Evolutionary conservation across 495 filamentous ascomycete species (phyloP), one percentile per base, ranked within the genome.

Genomic region (Clavariopsis aquatica): DNA sequence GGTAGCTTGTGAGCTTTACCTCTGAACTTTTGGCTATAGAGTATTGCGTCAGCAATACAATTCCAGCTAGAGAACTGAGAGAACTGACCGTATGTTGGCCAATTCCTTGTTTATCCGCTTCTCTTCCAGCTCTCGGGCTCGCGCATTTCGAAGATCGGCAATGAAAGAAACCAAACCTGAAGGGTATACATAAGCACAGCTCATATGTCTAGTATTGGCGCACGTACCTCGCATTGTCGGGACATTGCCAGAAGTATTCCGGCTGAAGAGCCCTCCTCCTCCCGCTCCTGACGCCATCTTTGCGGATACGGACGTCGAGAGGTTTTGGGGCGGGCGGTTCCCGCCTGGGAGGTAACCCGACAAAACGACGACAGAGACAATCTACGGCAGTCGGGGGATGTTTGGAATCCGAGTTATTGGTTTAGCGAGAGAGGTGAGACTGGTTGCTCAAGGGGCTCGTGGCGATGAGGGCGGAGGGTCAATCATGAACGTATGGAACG

Each of bases 41-140:
- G 15, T 10, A 38, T 24, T 27, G 24, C 13, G 43, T 71, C 52
- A 71, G 69, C 59, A 77, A 69, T 43, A n/a, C 52, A 56, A 31
- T 24, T 23, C 15, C 17, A 24, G 41, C 24, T 45, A 28, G 26
- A 62, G 6, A 2, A 8, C n/a, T 36, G n/a, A 65, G 58, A 68
- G 60, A 49, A 77, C 81, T 9, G 51, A 87, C 81, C 94, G 86
- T 76, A 99, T 98, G 71, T 99, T 99, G 72, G 95, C 95, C 72
- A 98, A 80, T 79, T 99, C 95, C 78, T 99, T 99, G 75, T 99
- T 99, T 75, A 99, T 97, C 69, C 95, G 83, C 79, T 99, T 99
- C 80, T 99, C 95, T 75, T 99, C 95, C 63, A 99, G 78, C 73
- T 99, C 95, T 43, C 95, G 84, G 22, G 95, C 95, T 72, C 95